Evolutionary conservation across 2,329 filamentous ascomycete species (phyloP), one percentile per base, ranked within the genome.

Genomic region (Alternaria brassicae): DNA sequence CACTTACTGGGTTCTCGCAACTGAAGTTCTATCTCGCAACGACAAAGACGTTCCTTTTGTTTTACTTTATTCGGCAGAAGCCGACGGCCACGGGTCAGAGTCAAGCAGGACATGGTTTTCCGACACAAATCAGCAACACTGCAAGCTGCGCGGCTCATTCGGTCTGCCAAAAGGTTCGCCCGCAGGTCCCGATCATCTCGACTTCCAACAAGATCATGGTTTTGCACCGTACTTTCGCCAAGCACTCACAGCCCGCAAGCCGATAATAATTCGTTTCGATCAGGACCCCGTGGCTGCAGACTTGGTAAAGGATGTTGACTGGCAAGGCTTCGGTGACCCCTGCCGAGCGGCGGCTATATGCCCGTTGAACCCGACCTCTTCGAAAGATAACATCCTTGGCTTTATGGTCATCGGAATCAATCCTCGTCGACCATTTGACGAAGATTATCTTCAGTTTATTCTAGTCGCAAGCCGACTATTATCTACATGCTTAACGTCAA

Each of bases 1-100:
- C 62, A 82, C 81, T 2, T 93, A 93, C 69, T 94, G 91, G 91
- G 79, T 80, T 1, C 83, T 88, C 61, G 86, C 92, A 1, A 82
- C 87, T 25, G 82, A 85, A 56, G 89, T 89, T 0, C 81, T 94
- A 8, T 86, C 89, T 60, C 88, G 86, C 68, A 93, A 93, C 71
- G 86, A 90, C 61, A 83, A 85, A 56, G 71, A 73, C 40, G 56
- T 68, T 32, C 70, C 71, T 3, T 72, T 72, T 27, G 69, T 65
- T 17, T 48, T 73, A 3, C 63, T 74, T 2, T 74, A 73, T 25
- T 68, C 70, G 2, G 62, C 62, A n/a, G 70, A 69, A 10, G 55
- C 56, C 6, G 62, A 60, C 19, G 48, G 45, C 3, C 27, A 39
- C 39, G 45, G 53, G 8, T 62, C 57, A 17, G 41, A 17, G 9